These are phyloP conservation scores for Stenogyne calaminthoides DNA, from an alignment of 305 asterid species.

Conservation along the genomic window DNA sequence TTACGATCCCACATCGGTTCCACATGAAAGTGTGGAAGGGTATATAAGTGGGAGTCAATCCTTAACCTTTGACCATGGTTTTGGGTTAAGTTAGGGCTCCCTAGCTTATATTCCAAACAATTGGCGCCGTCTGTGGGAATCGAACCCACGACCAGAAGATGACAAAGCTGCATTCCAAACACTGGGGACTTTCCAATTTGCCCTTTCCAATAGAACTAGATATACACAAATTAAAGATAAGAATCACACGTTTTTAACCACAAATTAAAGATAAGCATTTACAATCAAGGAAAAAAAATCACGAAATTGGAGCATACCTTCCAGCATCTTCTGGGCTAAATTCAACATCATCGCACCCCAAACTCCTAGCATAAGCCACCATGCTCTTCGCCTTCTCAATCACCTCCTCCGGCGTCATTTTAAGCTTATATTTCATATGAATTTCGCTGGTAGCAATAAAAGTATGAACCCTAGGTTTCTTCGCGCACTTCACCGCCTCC, in stretches of 20 bases:
- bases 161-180: too few relatives aligned
- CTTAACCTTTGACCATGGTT: too few relatives aligned
- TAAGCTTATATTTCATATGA: conserved; percentile 83
- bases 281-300: not conserved
- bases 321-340: conserved; percentile 98
- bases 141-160: conserved; percentile 79
- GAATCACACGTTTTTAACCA: not conserved
- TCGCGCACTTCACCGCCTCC: conserved; percentile 87
- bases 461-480: conserved; percentile 84
- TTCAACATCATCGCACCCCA: conserved; percentile 86
- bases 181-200: too few relatives aligned
- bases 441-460: conserved; percentile 94
- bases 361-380: conserved; percentile 80
- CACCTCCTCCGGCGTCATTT: conserved; percentile 70
- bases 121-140: conserved; percentile 52
- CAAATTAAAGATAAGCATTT: conserved; percentile 9
- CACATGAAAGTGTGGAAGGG: too few relatives aligned
- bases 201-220: not conserved
- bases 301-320: conserved; percentile 47
- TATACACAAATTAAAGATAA: not conserved
- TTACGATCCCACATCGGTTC: too few relatives aligned
- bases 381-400: conserved; percentile 75
- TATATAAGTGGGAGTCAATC: too few relatives aligned
- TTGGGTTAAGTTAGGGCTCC: too few relatives aligned
- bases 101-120: too few relatives aligned